phyloP scores from a whole-genome alignment of 768 basidiomycete genomes.

The Boletus rufocinnamomeus region DNA sequence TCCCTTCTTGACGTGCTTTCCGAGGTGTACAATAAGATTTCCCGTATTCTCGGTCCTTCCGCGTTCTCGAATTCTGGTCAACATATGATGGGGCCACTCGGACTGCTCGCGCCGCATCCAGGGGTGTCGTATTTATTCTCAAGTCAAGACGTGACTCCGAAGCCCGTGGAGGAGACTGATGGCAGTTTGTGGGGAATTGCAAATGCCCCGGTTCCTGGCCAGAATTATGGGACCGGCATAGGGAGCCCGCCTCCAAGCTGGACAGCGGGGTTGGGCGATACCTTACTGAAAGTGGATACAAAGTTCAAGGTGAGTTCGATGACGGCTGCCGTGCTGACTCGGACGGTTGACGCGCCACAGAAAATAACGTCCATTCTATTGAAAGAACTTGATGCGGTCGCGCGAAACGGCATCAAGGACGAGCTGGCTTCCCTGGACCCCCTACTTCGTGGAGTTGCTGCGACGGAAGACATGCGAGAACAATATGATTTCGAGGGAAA shows the following conservation, averaged over 20 bases:
- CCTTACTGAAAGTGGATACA: constrained; percentile 76
- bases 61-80: constrained; percentile 69
- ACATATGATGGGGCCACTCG: constrained; percentile 76
- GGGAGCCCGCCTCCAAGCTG: constrained; percentile 60
- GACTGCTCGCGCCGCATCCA: constrained; percentile 73
- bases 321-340: neutral
- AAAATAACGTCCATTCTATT: constrained; percentile 80
- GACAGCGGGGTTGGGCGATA: constrained; percentile 66
- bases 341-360: constrained; percentile 41
- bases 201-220: constrained; percentile 40
- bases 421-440: constrained; percentile 84
- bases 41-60: constrained; percentile 79
- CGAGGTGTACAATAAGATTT: constrained; percentile 87
- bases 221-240: constrained; percentile 36
- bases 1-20: constrained; percentile 88
- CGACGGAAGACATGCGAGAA: constrained; percentile 39
- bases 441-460: constrained; percentile 59
- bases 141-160: constrained; percentile 39
- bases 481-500: constrained; percentile 47
- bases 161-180: constrained; percentile 43
- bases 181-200: constrained; percentile 76
- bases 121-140: constrained; percentile 79
- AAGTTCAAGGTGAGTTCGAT: constrained; percentile 71
- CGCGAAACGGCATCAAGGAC: constrained; percentile 77
- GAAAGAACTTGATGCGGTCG: constrained; percentile 84